phyloP scores from a whole-genome alignment of 495 filamentous ascomycete genomes.

The Penicilliopsis zonata region DNA sequence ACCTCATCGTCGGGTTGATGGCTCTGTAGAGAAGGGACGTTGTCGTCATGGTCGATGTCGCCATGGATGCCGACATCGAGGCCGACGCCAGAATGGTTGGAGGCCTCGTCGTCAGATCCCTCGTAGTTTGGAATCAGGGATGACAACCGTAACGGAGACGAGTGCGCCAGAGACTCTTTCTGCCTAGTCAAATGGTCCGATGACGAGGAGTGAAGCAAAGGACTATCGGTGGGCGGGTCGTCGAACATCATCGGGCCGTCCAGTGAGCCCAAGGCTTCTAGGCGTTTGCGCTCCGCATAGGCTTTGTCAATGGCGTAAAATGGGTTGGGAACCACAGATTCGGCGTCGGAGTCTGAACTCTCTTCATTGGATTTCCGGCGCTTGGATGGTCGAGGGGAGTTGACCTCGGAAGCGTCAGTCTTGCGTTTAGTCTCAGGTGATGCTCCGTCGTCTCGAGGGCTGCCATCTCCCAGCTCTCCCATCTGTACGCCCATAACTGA shows the following conservation, averaged over 20 bases:
- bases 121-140: neutral
- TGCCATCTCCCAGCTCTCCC: neutral
- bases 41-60: neutral
- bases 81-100: no score
- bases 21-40: neutral
- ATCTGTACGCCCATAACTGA: neutral
- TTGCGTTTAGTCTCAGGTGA: neutral
- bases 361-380: neutral
- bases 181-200: no score
- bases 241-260: no score
- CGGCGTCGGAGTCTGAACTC: slow-evolving; percentile 3
- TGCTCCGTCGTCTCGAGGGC: neutral
- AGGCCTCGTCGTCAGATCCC: neutral
- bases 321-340: slow-evolving; percentile 13
- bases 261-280: no score
- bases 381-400: slow-evolving; percentile 1
- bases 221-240: no score
- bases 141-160: neutral
- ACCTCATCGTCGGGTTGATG: slow-evolving; percentile 3
- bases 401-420: neutral
- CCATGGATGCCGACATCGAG: neutral
- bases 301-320: slow-evolving; percentile 15
- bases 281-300: slow-evolving; percentile 6
- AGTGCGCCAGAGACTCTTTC: no score
- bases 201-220: neutral